phyloP scores from a whole-genome alignment of 108 stramenopile species.

The Aurantiochytrium sp. region DNA sequence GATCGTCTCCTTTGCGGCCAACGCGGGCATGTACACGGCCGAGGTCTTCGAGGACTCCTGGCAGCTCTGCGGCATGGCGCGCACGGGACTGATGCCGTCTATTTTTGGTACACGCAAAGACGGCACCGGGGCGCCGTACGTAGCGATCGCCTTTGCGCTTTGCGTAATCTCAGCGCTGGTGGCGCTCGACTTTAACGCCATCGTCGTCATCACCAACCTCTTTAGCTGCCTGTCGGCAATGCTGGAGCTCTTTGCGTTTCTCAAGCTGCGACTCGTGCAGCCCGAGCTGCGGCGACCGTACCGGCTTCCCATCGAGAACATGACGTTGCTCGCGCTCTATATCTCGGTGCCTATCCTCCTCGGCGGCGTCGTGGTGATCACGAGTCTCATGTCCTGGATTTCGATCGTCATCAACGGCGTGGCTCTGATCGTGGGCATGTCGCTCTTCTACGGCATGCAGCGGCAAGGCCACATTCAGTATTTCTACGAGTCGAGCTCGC shows the following conservation, averaged over 20 bases:
- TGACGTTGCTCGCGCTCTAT: background rate
- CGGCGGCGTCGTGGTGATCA: background rate
- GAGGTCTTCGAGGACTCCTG: constrained; percentile 21
- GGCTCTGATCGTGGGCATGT: background rate
- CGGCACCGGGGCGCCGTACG: background rate
- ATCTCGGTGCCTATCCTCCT: background rate
- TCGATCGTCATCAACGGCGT: background rate
- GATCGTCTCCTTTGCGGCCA: background rate
- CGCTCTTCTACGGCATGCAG: background rate
- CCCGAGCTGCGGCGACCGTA: background rate
- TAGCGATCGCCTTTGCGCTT: constrained; percentile 7
- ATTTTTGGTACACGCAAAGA: background rate
- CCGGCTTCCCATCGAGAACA: background rate
- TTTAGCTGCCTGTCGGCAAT: constrained; percentile 6
- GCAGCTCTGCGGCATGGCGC: constrained; percentile 21
- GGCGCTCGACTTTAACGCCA: constrained; percentile 4
- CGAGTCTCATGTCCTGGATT: background rate
- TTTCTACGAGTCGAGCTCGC: background rate
- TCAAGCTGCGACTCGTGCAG: background rate
- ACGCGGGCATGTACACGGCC: constrained; percentile 21
- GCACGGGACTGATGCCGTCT: background rate
- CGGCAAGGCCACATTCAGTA: background rate
- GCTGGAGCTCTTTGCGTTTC: background rate
- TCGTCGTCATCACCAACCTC: background rate
- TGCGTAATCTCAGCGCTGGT: background rate